Evolutionary conservation across 2,329 filamentous ascomycete genomes (phyloP), one percentile per base, ranked within the genome.

Genomic region (Penicillium digitatum): DNA sequence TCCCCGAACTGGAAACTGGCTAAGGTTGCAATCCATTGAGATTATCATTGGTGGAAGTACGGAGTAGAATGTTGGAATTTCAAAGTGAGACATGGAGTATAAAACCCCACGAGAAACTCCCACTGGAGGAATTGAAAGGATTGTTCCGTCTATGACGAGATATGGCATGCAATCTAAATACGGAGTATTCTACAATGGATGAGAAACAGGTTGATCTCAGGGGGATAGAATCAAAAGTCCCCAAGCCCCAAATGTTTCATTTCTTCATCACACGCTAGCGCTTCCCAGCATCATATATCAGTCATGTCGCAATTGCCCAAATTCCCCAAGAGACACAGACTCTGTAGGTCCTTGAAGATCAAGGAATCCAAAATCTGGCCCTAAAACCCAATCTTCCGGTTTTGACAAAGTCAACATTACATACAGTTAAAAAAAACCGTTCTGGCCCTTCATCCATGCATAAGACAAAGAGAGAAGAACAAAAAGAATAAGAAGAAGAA

Each of bases 321-420:
- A 48, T 58, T 43, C 20, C 44, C 22, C 31, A 24, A 34, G 43
- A 46, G 32, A 48, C 57, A 51, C 51, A 51, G 47, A 47, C 45
- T 48, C 39, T 54, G 40, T 6, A 44, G 39, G n/a, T 24, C 24
- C 40, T 29, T 12, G 24, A 37, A 24, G 32, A 42, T 26, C 18
- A 50, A 32, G 47, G 32, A 32, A 46, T 35, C 46, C 42, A 49
- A 52, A 29, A 43, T 46, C 45, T 53, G 47, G 55, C 29, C 39
- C 46, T 39, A 51, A 49, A 12, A 47, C n/a, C 35, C 39, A 44
- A 39, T 47, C 53, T 53, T 40, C 39, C 42, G 53, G 18, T 38
- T 55, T 50, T 49, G 48, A 47, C 27, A 31, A 47, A 31, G 29
- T 60, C 55, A 65, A 63, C 57, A 66, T 66, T 65, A 65, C 56